Conservation (phyloP, 1,284 basidiomycete genomes). For the Neotropicomus parvogracilis region DNA sequence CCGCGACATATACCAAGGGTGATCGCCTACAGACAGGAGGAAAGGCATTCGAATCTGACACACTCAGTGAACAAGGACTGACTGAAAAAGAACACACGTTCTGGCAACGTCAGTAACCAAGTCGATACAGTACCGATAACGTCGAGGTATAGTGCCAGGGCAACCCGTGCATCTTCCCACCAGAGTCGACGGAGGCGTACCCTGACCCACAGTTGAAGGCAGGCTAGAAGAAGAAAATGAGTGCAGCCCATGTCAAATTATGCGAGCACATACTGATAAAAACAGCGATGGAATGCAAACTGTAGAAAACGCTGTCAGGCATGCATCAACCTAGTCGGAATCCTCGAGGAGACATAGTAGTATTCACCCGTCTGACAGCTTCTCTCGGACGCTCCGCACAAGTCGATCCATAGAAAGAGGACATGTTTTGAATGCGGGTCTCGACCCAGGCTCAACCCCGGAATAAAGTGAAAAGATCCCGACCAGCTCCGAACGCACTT, state of each 20-base stretch:
- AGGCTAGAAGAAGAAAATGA: constrained; percentile 1
- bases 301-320: constrained; percentile 9
- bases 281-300: constrained; percentile 12
- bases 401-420: no score
- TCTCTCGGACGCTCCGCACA: no score
- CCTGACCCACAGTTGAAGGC: constrained; percentile 16
- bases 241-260: not conserved
- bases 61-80: not conserved
- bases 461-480: no score
- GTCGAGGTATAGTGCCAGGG: constrained; percentile 11
- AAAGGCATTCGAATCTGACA: not conserved
- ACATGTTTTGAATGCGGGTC: no score
- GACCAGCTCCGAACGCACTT: no score
- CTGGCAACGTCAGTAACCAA: constrained; percentile 14
- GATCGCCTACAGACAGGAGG: constrained; percentile 1
- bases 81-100: constrained; percentile 10
- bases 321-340: not conserved
- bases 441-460: no score
- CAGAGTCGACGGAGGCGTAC: constrained; percentile 12
- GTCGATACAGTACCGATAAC: constrained; percentile 12
- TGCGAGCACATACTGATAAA: constrained; percentile 7
- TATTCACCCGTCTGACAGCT: not conserved
- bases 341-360: not conserved
- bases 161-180: constrained; percentile 24
- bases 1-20: constrained; percentile 7